Base-by-base conservation (phyloP, 202 grass and related monocot genomes). In the Zizania palustris region DNA sequence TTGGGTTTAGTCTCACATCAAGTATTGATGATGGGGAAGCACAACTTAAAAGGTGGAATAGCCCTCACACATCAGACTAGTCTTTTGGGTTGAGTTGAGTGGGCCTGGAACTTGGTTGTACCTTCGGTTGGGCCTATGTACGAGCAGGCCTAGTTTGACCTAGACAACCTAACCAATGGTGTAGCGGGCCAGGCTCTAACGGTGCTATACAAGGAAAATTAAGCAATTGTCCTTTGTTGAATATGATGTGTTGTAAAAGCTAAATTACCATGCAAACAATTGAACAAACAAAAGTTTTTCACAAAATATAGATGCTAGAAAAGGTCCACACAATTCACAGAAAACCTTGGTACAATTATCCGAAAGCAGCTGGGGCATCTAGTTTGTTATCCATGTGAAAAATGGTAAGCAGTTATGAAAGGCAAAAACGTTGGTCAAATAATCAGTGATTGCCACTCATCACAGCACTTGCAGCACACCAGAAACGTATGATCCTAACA, bases 401-500 rank as follows among this genome's bases (percentile, higher is more conserved):
- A 41, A 75, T 57, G 18, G 42, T 58, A 18, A 34, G 49, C 45
- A 76, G 67, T 72, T 38, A 69, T 58, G 66, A 28, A 64, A 46
- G 20, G 16, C 11, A 18, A 72, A 71, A 44, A 59, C 73, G 73
- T 78, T 8, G 15, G 35, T 54, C 78, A 39, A 14, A 55, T 82
- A 50, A 67, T 36, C 61, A 73, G 78, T 82, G 85, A 73, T 83
- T 73, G 77, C 41, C 45, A 67, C 53, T 41, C n/a, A 61, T 79
- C 71, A 36, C 78, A 71, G 42, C 22, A 49, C 14, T 20, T 14
- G 13, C 60, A 71, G 48, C 43, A 19, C 51, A 72, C 55, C 72
- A 34, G 81, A 71, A 71, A 73, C 67, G 72, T 16, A 76, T 56
- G 72, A 75, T 65, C 64, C 56, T 64, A 71, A 71, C 82, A 88